phyloP scores from a whole-genome alignment of 768 basidiomycete species.

The Suillus fuscotomentosus region DNA sequence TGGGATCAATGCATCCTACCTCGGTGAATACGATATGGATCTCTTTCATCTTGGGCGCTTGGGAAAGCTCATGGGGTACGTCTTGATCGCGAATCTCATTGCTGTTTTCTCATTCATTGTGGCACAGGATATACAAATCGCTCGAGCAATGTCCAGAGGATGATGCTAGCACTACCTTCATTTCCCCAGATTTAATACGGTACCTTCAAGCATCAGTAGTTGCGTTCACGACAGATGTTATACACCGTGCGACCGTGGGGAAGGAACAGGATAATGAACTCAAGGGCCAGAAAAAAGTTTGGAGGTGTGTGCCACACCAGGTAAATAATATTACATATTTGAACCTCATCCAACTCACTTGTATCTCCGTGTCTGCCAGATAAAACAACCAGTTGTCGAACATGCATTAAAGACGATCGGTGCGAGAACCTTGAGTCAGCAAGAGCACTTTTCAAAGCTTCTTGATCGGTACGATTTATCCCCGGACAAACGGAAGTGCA shows the following conservation, averaged over 20 bases:
- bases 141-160: conserved; percentile 24
- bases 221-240: conserved; percentile 50
- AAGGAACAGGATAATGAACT: conserved; percentile 58
- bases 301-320: conserved; percentile 36
- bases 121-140: conserved; percentile 22
- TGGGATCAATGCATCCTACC: conserved; percentile 44
- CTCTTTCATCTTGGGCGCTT: conserved; percentile 38
- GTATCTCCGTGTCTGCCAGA: conserved; percentile 30
- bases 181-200: conserved; percentile 40
- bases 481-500: conserved; percentile 6
- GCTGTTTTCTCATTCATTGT: conserved; percentile 17
- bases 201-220: conserved; percentile 44
- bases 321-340: not conserved
- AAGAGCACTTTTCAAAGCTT: conserved; percentile 40
- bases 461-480: conserved; percentile 17
- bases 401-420: conserved; percentile 52
- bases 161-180: conserved; percentile 18
- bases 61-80: conserved; percentile 41
- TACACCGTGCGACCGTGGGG: conserved; percentile 50
- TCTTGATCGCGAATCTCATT: conserved; percentile 20
- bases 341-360: not conserved
- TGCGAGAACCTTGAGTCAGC: conserved; percentile 33
- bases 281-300: conserved; percentile 60
- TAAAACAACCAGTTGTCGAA: conserved; percentile 42
- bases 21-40: conserved; percentile 43